A percentile compares a stretch with the other conserved stretches of the same genome.
phyloP scores from a whole-genome alignment of 2,329 filamentous ascomycete species.

The Elsinoe batatas region DNA sequence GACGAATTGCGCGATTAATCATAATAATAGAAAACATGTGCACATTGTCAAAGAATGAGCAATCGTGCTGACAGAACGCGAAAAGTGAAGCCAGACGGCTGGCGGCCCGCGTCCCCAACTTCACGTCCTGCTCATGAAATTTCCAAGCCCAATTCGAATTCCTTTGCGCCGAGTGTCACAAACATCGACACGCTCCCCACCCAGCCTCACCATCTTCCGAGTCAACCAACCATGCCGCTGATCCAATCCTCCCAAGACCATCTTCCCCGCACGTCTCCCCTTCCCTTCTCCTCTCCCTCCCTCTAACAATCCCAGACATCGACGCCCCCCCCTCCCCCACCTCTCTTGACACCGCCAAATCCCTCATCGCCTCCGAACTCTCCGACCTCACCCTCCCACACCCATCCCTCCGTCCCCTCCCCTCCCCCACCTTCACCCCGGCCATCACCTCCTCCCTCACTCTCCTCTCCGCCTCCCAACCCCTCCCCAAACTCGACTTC shows the following conservation, averaged over 20 bases:
- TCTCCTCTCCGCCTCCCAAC: conserved; percentile 49
- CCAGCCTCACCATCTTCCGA: background rate
- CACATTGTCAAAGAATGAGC: too few relatives aligned
- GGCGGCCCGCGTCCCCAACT: conserved; percentile 1
- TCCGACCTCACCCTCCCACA: conserved; percentile 42
- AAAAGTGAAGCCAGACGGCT: conserved; percentile 1
- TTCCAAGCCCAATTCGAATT: background rate
- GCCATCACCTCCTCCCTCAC: conserved; percentile 58
- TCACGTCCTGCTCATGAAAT: background rate
- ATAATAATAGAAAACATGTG: too few relatives aligned
- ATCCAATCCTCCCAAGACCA: conserved; percentile 66
- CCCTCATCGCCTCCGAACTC: conserved; percentile 61
- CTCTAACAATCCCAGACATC: conserved; percentile 52
- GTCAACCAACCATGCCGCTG: conserved; percentile 49
- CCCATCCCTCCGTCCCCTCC: conserved; percentile 47
- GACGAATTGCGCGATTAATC: too few relatives aligned
- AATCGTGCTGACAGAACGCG: too few relatives aligned
- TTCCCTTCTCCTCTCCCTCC: conserved; percentile 19
- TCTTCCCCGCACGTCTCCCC: conserved; percentile 60
- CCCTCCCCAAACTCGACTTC: conserved; percentile 56
- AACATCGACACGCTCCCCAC: background rate
- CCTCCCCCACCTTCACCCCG: conserved; percentile 50
- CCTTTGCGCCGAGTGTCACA: background rate
- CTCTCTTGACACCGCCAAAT: conserved; percentile 56
- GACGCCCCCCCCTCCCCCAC: conserved; percentile 58